A percentile compares a stretch with the other conserved stretches of the same genome.
Evolutionary conservation across 129 eudicot genomes (phyloP).

Genomic region (Pittosporum tobira): DNA sequence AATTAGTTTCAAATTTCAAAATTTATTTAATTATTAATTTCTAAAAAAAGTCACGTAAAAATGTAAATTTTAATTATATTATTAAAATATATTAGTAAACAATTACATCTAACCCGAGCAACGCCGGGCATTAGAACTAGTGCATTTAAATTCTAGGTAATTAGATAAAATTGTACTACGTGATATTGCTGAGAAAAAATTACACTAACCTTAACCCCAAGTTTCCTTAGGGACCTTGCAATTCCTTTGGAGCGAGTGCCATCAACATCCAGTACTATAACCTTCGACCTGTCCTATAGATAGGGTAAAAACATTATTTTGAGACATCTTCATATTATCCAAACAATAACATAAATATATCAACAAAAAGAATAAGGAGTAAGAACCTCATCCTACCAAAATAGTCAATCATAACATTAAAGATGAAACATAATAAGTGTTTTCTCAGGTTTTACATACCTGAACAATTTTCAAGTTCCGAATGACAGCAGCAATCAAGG

Average conservation of each 20-base stretch:
- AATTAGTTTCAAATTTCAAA: too few species aligned
- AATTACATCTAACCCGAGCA: too few species aligned
- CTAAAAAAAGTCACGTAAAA: too few species aligned
- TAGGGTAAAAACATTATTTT: slow-evolving; percentile 22
- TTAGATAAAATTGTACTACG: not conserved
- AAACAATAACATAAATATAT: not conserved
- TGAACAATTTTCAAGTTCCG: slow-evolving; percentile 81
- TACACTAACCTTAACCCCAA: slow-evolving; percentile 77
- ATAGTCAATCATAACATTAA: too few species aligned
- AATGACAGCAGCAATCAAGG: slow-evolving; percentile 62
- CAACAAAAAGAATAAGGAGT: not conserved
- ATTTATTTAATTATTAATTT: too few species aligned
- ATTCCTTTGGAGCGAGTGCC: slow-evolving; percentile 84
- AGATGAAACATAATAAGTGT: not conserved
- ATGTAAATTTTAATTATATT: too few species aligned
- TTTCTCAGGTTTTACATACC: slow-evolving; percentile 46
- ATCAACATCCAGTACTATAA: slow-evolving; percentile 86
- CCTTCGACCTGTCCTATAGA: slow-evolving; percentile 73
- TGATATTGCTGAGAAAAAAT: not conserved
- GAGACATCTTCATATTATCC: slow-evolving; percentile 10
- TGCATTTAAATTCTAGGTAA: not conserved
- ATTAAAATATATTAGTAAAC: too few species aligned
- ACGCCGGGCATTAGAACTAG: too few species aligned
- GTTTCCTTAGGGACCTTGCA: slow-evolving; percentile 76
- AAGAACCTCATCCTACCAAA: not conserved